Percentiles rank a stretch among this genome's conserved stretches.
These are phyloP conservation scores for Thermochaetoides thermophila DNA, from an alignment of 495 filamentous ascomycete species.

Conservation along the genomic window DNA sequence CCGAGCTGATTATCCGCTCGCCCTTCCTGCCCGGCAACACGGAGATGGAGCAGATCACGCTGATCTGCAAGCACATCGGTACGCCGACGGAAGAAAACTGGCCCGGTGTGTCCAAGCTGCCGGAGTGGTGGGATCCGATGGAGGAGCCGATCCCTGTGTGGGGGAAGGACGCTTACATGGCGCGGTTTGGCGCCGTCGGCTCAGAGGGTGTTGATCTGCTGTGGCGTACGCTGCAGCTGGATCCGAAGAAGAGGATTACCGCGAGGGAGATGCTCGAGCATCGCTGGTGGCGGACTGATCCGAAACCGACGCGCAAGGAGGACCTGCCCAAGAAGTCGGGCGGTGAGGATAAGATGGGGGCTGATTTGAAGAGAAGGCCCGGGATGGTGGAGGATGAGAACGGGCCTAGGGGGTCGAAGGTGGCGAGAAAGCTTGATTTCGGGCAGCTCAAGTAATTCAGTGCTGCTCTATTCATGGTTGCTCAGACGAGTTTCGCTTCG, in stretches of 20 bases:
- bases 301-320: slow-evolving; percentile 69
- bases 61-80: slow-evolving; percentile 74
- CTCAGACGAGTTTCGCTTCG: no score
- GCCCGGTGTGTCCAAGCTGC: slow-evolving; percentile 75
- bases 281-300: slow-evolving; percentile 73
- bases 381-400: slow-evolving; percentile 51
- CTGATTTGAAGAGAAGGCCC: slow-evolving; percentile 69
- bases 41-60: slow-evolving; percentile 62
- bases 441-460: slow-evolving; percentile 37
- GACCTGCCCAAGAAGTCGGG: slow-evolving; percentile 54
- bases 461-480: no score
- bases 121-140: slow-evolving; percentile 56
- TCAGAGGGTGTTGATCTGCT: slow-evolving; percentile 72
- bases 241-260: slow-evolving; percentile 69
- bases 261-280: slow-evolving; percentile 65
- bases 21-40: slow-evolving; percentile 59
- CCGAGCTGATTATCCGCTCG: slow-evolving; percentile 69
- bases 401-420: slow-evolving; percentile 39
- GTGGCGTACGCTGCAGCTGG: slow-evolving; percentile 69
- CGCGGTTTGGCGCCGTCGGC: slow-evolving; percentile 61
- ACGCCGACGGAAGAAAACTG: slow-evolving; percentile 90
- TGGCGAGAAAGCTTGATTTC: slow-evolving; percentile 84
- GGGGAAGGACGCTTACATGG: slow-evolving; percentile 52
- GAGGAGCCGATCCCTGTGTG: slow-evolving; percentile 46
- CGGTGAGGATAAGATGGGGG: slow-evolving; percentile 61